These are phyloP conservation scores for Byssochlamys sp. DNA, from an alignment of 2,329 filamentous ascomycete species.

Conservation along the genomic window DNA sequence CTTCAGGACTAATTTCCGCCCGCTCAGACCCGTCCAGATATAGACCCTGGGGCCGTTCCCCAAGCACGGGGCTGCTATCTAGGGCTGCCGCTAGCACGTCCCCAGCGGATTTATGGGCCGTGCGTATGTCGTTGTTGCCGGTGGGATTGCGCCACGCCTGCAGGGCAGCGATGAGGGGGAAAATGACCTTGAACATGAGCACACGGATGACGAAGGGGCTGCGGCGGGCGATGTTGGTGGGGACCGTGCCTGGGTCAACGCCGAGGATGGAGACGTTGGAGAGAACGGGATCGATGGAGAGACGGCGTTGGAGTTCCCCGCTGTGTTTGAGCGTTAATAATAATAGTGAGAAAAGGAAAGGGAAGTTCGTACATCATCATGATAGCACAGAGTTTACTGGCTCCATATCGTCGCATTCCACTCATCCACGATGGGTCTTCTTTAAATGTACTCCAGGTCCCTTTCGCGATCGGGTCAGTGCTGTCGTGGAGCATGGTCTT, in stretches of 20 bases:
- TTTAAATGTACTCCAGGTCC: conserved; percentile 3
- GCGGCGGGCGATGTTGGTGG: conserved; percentile 19
- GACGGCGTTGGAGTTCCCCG: conserved; percentile 29
- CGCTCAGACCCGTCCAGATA: conserved; percentile 3
- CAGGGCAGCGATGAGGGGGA: background rate
- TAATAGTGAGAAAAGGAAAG: background rate
- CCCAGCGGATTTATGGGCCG: background rate
- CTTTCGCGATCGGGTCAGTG: conserved; percentile 4
- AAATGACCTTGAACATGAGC: conserved; percentile 1
- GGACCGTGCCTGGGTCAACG: conserved; percentile 33
- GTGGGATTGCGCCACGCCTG: background rate
- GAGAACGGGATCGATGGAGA: conserved; percentile 16
- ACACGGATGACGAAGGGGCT: conserved; percentile 14
- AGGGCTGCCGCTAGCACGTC: conserved; percentile 3
- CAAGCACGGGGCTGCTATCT: conserved; percentile 2
- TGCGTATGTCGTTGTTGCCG: conserved; percentile 1
- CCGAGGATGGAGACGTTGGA: conserved; percentile 28
- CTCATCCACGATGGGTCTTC: conserved; percentile 17
- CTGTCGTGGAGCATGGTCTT: conserved; percentile 4
- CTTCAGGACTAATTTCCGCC: conserved; percentile 5
- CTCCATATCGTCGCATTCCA: conserved; percentile 31
- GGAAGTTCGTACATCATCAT: conserved; percentile 23
- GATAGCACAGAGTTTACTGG: conserved; percentile 30
- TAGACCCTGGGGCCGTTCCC: conserved; percentile 3
- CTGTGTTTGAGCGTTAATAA: background rate